Base-by-base conservation (phyloP, 371 early-diverging fungal genomes). In the Mucor sp. region DNA sequence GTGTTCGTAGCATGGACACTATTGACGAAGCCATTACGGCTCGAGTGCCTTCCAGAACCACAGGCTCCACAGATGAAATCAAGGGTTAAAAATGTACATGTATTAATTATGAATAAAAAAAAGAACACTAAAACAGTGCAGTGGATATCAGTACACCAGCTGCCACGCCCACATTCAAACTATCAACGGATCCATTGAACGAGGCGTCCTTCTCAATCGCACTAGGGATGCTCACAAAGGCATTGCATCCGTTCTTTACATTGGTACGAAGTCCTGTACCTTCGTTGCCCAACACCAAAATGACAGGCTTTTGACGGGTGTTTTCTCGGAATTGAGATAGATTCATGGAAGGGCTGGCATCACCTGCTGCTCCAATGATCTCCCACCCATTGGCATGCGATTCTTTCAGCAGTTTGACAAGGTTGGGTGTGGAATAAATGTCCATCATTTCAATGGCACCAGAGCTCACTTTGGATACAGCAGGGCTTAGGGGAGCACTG, bases 221-320 rank as follows among this genome's bases (percentile, higher is more conserved):
- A 15, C 62, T 43, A 4, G 82, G 77, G 11, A 82, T 83, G 47
- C 85, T 81, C 2, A 83, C 63, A 47, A 86, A 67, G 41, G 76
- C 72, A 30, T 78, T 60, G 58, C 89, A 80, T 9, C 70, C 77
- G 14, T 62, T 58, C 32, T 75, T 76, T 0, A 90, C 80, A 58
- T 78, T 74, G 11, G 73, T 74, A 2, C 88, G 70, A 33, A 90
- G 55, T 1, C 91, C 91, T 7, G 57, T 62, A 1, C 89, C 91
- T 75, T 90, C 91, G 61, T 83, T 88, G 1, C 91, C 91, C n/a
- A 90, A 65, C 0, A 90, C 91, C 11, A 90, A 70, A 25, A 90
- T 74, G 8, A 69, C 62, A 2, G 83, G 83, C 19, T 66, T 58
- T 23, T 75, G 58, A 0, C 53, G 17, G 1, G 30, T n/a, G 2